phyloP scores from a whole-genome alignment of 106 monocot genomes.

The Dendrobium huoshanense region DNA sequence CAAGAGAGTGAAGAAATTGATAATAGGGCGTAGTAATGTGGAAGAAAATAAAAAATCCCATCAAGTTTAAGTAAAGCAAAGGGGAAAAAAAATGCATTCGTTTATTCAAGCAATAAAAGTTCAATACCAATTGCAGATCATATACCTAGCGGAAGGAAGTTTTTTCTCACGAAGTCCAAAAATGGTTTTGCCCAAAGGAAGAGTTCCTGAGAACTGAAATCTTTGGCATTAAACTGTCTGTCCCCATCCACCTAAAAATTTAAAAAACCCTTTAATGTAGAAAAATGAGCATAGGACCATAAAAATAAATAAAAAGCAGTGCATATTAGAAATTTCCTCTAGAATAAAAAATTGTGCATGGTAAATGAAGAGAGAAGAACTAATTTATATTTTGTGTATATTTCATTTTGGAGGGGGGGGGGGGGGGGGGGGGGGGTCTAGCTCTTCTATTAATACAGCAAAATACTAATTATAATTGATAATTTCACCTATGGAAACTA shows the following conservation, averaged over 20 bases:
- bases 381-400: too few species aligned
- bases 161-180: constrained; percentile 28
- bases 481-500: too few species aligned
- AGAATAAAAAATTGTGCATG: not conserved
- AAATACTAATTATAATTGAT: too few species aligned
- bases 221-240: constrained; percentile 12
- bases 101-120: not conserved
- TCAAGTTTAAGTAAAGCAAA: too few species aligned
- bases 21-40: not conserved
- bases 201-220: constrained; percentile 7
- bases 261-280: not conserved
- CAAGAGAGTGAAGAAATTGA: not conserved
- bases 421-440: too few species aligned
- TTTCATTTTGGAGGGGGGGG: too few species aligned
- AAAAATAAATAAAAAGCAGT: not conserved
- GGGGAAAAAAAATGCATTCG: not conserved
- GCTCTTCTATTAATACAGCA: too few species aligned
- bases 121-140: not conserved
- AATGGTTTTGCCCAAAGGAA: constrained; percentile 10
- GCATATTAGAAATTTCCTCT: not conserved
- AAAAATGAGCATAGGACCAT: not conserved
- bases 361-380: too few species aligned
- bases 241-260: constrained; percentile 23
- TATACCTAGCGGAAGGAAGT: constrained; percentile 56
- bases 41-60: not conserved